Conservation (phyloP, 805 yeast genomes). For the Candida koratica region DNA sequence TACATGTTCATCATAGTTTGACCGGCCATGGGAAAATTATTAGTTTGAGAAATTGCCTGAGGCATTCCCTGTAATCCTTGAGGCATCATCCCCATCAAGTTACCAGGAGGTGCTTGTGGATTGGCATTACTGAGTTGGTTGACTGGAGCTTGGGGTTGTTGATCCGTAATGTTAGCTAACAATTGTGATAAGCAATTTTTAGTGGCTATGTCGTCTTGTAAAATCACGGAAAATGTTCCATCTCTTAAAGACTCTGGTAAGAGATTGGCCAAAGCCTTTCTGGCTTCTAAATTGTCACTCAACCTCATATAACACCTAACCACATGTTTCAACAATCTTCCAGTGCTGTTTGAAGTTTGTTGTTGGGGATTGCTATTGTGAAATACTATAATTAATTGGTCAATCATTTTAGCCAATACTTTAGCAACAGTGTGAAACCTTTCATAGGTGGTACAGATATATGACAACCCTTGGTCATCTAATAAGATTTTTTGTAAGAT, state of each 20-base stretch:
- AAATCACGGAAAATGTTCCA: conserved; percentile 73
- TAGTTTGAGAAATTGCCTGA: conserved; percentile 4
- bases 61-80: conserved; percentile 7
- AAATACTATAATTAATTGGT: conserved; percentile 51
- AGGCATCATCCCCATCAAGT: conserved; percentile 7
- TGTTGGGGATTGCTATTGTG: conserved; percentile 13
- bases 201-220: conserved; percentile 85
- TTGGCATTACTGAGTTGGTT: conserved; percentile 1
- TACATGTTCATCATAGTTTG: conserved; percentile 11
- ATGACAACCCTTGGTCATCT: conserved; percentile 86
- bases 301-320: conserved; percentile 89
- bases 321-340: conserved; percentile 85
- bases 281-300: conserved; percentile 85
- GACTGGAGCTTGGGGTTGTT: conserved; percentile 4
- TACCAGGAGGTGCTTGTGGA: conserved; percentile 9
- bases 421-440: conserved; percentile 91
- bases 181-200: conserved; percentile 83
- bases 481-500: conserved; percentile 88
- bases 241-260: conserved; percentile 86
- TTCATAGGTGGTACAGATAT: conserved; percentile 93
- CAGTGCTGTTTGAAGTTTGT: conserved; percentile 48
- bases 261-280: conserved; percentile 77
- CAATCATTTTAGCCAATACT: conserved; percentile 84
- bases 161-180: conserved; percentile 53
- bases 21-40: conserved; percentile 6